Evolutionary conservation across 495 filamentous ascomycete species (phyloP).

Genomic region (Aspergillus sclerotiicarbonarius): DNA sequence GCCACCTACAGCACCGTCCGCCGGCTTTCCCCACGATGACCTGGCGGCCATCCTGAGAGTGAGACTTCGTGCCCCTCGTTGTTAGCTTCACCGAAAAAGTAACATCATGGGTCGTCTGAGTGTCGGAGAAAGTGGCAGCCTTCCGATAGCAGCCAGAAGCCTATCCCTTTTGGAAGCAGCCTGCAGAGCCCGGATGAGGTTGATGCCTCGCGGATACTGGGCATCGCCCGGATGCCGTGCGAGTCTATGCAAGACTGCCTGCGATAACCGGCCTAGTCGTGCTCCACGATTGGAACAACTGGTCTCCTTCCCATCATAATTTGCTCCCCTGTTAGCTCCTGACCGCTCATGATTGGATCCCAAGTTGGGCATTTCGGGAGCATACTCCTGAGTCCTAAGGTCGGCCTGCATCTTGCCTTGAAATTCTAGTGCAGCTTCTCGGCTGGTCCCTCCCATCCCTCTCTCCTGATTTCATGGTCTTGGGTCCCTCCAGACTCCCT

Average conservation of each 20-base stretch:
- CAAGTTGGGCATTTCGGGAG: constrained; percentile 19
- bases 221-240: constrained; percentile 9
- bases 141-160: constrained; percentile 13
- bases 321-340: constrained; percentile 12
- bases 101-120: constrained; percentile 16
- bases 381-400: constrained; percentile 17
- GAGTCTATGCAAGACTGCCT: constrained; percentile 21
- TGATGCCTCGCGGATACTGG: constrained; percentile 16
- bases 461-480: constrained; percentile 2
- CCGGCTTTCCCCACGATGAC: constrained; percentile 39
- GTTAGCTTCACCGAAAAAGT: constrained; percentile 29
- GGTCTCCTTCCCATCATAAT: constrained; percentile 8
- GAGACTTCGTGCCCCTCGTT: constrained; percentile 15
- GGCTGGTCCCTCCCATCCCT: constrained; percentile 4
- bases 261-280: constrained; percentile 14
- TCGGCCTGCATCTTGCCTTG: constrained; percentile 10
- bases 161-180: constrained; percentile 12
- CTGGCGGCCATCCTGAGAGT: constrained; percentile 27
- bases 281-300: constrained; percentile 11
- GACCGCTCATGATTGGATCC: constrained; percentile 18
- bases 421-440: constrained; percentile 13
- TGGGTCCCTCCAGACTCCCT: neutral
- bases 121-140: constrained; percentile 1
- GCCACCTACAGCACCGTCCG: constrained; percentile 23
- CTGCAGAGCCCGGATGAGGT: constrained; percentile 13